Evolutionary conservation across 257 asterid genomes (phyloP).

Genomic region (Solanum lignicaule): DNA sequence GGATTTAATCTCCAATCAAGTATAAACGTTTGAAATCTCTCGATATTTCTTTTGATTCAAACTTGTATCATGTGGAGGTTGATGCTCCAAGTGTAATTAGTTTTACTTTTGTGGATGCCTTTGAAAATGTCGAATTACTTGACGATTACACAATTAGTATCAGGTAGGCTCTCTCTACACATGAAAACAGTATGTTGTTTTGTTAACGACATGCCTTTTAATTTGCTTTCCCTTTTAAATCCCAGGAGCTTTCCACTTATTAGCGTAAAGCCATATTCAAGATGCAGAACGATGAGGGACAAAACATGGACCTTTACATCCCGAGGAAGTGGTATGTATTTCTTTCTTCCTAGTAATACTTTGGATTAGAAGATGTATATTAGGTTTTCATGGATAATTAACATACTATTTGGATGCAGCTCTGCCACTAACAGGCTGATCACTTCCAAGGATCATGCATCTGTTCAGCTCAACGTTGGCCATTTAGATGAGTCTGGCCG

Average conservation of each 20-base stretch:
- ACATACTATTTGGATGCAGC: constrained; percentile 25
- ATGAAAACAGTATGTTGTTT: background rate
- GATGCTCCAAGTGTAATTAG: background rate
- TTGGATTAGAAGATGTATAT: background rate
- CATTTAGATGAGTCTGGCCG: constrained; percentile 71
- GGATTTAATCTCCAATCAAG: background rate
- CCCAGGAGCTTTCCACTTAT: background rate
- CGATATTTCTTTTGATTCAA: background rate
- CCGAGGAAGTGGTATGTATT: constrained; percentile 50
- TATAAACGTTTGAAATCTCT: background rate
- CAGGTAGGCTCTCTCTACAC: background rate
- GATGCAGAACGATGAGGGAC: constrained; percentile 73
- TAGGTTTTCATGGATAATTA: background rate
- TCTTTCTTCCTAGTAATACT: background rate
- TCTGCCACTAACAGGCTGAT: constrained; percentile 85
- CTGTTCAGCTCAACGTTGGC: constrained; percentile 74
- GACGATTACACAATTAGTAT: no score
- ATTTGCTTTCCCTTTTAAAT: background rate
- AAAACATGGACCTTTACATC: constrained; percentile 60
- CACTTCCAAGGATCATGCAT: constrained; percentile 89
- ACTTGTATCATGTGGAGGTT: background rate
- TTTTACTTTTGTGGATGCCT: background rate
- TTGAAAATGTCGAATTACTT: background rate
- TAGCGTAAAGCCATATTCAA: background rate
- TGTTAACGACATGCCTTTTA: background rate